Percentiles rank a stretch among this genome's conserved stretches.
These are phyloP conservation scores for Starmera pachycereana DNA, from an alignment of 805 yeast species.

Conservation along the genomic window DNA sequence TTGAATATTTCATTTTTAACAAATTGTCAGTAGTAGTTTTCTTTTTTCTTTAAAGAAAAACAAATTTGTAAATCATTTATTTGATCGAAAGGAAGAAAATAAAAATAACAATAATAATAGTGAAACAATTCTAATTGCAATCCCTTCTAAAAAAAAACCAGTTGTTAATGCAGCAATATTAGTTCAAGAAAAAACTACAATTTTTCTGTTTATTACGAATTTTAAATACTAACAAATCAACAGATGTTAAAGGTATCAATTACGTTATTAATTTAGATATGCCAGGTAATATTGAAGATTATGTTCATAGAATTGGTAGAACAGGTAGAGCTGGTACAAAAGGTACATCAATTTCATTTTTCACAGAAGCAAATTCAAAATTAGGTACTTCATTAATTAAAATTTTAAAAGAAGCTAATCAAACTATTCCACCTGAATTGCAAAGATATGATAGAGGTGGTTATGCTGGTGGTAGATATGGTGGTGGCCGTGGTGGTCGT, in stretches of 20 bases:
- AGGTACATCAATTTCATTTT: conserved; percentile 93
- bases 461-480: conserved; percentile 52
- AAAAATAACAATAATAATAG: too few species aligned
- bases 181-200: too few species aligned
- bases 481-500: conserved; percentile 48
- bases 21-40: too few species aligned
- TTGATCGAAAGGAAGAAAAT: too few species aligned
- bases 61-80: too few species aligned
- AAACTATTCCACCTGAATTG: conserved; percentile 73
- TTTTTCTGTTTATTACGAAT: not conserved
- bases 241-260: conserved; percentile 96
- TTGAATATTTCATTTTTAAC: too few species aligned
- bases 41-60: too few species aligned
- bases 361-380: conserved; percentile 79
- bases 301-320: conserved; percentile 94
- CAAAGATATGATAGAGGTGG: conserved; percentile 67
- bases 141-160: too few species aligned
- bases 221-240: conserved; percentile 18
- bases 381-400: conserved; percentile 85
- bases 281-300: conserved; percentile 98
- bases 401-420: conserved; percentile 93
- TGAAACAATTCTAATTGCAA: too few species aligned
- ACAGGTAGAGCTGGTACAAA: conserved; percentile 96
- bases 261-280: conserved; percentile 91
- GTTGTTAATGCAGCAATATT: too few species aligned